Conservation (phyloP, 129 eudicot genomes). For the Flaveria linearis region DNA sequence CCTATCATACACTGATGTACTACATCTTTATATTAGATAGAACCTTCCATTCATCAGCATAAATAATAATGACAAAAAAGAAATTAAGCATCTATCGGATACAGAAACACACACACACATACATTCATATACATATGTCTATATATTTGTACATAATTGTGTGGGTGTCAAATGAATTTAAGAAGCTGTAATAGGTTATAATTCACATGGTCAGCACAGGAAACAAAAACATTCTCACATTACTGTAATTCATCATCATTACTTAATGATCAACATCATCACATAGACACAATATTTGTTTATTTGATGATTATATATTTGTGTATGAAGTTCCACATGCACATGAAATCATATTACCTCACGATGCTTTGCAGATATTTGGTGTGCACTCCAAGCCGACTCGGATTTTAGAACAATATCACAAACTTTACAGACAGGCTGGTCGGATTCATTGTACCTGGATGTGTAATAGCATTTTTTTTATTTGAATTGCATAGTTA, state of each 20-base stretch:
- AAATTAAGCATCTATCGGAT: not conserved
- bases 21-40: constrained; percentile 11
- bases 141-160: not conserved
- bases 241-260: not conserved
- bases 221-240: constrained; percentile 3
- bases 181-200: not conserved
- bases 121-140: not conserved
- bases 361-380: constrained; percentile 83
- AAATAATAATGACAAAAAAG: not conserved
- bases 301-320: not conserved
- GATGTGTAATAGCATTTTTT: not conserved
- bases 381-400: constrained; percentile 81
- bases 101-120: not conserved
- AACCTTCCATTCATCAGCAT: constrained; percentile 25
- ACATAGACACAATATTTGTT: not conserved
- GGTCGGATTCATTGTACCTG: constrained; percentile 89
- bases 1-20: not conserved
- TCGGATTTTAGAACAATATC: constrained; percentile 83
- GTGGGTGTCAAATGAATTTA: constrained; percentile 4
- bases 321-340: not conserved
- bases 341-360: constrained; percentile 51
- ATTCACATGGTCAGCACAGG: constrained; percentile 12
- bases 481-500: not conserved
- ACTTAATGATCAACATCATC: not conserved
- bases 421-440: constrained; percentile 89